Percentiles rank a stretch among this genome's conserved stretches.
These are phyloP conservation scores for Apophysomyces variabilis DNA, from an alignment of 371 early-diverging fungal genomes.

Conservation along the genomic window DNA sequence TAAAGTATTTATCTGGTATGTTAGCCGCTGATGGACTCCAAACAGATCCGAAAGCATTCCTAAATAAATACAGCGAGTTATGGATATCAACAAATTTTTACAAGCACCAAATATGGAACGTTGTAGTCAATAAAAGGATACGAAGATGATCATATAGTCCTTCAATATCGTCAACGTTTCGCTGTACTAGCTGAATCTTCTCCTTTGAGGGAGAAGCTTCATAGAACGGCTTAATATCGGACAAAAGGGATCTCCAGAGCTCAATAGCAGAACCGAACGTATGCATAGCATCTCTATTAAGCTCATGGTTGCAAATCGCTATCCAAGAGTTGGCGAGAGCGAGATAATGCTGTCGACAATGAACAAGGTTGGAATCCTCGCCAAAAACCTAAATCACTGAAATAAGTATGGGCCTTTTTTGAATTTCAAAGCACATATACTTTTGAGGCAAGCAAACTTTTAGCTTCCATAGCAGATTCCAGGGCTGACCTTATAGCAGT, in stretches of 20 bases:
- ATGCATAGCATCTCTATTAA: conserved; percentile 20
- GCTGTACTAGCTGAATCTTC: conserved; percentile 22
- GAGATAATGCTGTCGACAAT: conserved; percentile 55
- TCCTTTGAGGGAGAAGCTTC: conserved; percentile 20
- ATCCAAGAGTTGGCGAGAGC: conserved; percentile 63
- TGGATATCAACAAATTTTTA: neutral
- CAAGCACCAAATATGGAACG: neutral
- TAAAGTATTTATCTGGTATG: conserved; percentile 47
- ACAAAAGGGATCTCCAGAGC: neutral
- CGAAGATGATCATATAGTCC: conserved; percentile 47
- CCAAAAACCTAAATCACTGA: conserved; percentile 31
- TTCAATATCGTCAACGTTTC: conserved; percentile 43
- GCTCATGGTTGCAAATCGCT: conserved; percentile 53
- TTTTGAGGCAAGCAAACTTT: conserved; percentile 22
- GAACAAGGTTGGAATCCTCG: conserved; percentile 43
- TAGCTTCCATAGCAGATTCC: conserved; percentile 28
- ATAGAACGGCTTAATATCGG: conserved; percentile 9
- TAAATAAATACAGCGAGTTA: conserved; percentile 6
- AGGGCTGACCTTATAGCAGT: conserved; percentile 22
- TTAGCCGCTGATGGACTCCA: conserved; percentile 42
- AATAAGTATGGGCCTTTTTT: neutral
- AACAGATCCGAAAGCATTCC: conserved; percentile 56
- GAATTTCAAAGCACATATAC: conserved; percentile 15
- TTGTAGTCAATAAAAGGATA: conserved; percentile 3
- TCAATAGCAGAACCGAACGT: conserved; percentile 3